These are phyloP conservation scores for Cubamyces lactineus DNA, from an alignment of 768 basidiomycete species.

Conservation along the genomic window DNA sequence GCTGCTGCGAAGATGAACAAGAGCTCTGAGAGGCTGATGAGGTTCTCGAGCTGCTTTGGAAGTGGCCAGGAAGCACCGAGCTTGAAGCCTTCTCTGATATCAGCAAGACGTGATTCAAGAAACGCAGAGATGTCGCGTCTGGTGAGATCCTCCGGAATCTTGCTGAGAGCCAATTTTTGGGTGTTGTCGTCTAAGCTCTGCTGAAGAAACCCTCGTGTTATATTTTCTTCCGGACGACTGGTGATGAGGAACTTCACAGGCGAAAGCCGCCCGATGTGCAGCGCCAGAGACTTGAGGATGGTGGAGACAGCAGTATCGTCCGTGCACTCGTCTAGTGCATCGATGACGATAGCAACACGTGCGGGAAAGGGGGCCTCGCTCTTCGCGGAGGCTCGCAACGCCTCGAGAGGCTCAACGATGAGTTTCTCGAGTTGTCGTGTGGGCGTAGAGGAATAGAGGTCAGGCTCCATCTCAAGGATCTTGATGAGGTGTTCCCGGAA, in stretches of 20 bases:
- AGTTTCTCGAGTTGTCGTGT: constrained; percentile 15
- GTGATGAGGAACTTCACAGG: constrained; percentile 23
- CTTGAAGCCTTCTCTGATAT: neutral
- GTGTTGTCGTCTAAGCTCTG: neutral
- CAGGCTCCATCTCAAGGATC: neutral
- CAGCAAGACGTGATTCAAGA: neutral
- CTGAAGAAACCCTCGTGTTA: constrained; percentile 1
- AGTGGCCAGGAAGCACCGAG: constrained; percentile 4
- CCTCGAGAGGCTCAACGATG: constrained; percentile 15
- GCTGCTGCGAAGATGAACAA: constrained; percentile 31
- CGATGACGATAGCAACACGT: constrained; percentile 17
- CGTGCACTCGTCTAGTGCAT: constrained; percentile 27
- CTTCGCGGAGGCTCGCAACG: neutral
- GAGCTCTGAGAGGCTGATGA: neutral
- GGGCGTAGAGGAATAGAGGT: neutral
- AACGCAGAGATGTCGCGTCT: constrained; percentile 7
- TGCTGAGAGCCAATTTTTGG: neutral
- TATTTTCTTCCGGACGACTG: constrained; percentile 15
- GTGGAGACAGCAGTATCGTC: constrained; percentile 7
- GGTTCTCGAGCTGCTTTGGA: neutral
- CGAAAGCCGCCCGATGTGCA: neutral
- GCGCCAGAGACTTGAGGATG: constrained; percentile 9
- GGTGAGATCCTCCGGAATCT: neutral
- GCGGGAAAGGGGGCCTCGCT: neutral
- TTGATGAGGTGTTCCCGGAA: neutral